phyloP scores from a whole-genome alignment of 2,329 filamentous ascomycete genomes.

The Alternaria sp. region DNA sequence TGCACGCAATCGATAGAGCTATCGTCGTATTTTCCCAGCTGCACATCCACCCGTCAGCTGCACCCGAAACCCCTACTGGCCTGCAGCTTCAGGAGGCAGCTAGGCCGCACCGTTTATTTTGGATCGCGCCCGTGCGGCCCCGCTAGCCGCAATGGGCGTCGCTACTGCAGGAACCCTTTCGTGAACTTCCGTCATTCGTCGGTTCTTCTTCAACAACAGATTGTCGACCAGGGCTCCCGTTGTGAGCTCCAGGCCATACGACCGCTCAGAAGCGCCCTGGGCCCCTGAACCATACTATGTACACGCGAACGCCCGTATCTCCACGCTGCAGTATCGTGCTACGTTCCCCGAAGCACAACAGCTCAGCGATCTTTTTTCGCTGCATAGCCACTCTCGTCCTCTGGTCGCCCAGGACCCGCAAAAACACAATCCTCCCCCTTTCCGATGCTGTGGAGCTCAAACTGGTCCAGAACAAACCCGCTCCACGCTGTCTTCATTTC shows the following conservation, averaged over 20 bases:
- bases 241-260: slow-evolving; percentile 20
- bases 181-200: slow-evolving; percentile 25
- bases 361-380: neutral
- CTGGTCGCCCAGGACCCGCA: slow-evolving; percentile 7
- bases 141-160: slow-evolving; percentile 5
- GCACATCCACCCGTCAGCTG: slow-evolving; percentile 14
- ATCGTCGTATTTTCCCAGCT: slow-evolving; percentile 13
- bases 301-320: neutral
- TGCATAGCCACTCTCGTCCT: neutral
- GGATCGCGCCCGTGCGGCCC: slow-evolving; percentile 15
- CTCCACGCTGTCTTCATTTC: slow-evolving; percentile 40
- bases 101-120: slow-evolving; percentile 30
- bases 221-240: slow-evolving; percentile 22
- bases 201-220: slow-evolving; percentile 14
- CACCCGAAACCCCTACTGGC: slow-evolving; percentile 6
- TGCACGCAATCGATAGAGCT: slow-evolving; percentile 13
- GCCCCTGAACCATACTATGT: slow-evolving; percentile 25
- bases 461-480: slow-evolving; percentile 24
- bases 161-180: slow-evolving; percentile 33
- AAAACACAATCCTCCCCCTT: slow-evolving; percentile 19
- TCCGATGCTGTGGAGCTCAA: slow-evolving; percentile 19
- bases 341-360: neutral
- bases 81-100: slow-evolving; percentile 23
- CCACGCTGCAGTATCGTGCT: neutral
- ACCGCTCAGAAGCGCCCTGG: slow-evolving; percentile 24